Conservation (phyloP, 306 rosid genomes). For the Styphnolobium japonicum region DNA sequence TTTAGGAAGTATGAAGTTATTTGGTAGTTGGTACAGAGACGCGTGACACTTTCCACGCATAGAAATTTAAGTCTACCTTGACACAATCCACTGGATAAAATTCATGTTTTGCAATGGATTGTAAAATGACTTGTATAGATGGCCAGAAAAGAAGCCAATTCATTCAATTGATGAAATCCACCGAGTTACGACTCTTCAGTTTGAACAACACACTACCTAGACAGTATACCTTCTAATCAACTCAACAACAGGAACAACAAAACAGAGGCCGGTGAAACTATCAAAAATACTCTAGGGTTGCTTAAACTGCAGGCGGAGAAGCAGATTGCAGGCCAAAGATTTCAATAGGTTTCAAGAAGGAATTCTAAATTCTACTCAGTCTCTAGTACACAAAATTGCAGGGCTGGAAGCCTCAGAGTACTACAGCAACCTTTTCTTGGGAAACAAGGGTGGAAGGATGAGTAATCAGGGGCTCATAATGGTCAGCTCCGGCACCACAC, state of each 20-base stretch:
- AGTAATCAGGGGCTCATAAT: slow-evolving; percentile 92
- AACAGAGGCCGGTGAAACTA: slow-evolving; percentile 50
- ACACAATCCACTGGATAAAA: not conserved
- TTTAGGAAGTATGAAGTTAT: not conserved
- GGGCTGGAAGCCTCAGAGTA: slow-evolving; percentile 60
- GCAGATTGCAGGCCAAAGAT: slow-evolving; percentile 41
- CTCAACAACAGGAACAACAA: slow-evolving; percentile 39
- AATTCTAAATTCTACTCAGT: slow-evolving; percentile 45
- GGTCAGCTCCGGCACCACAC: slow-evolving; percentile 99
- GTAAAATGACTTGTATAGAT: not conserved
- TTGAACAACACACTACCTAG: slow-evolving; percentile 49
- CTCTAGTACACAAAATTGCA: slow-evolving; percentile 81
- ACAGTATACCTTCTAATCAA: slow-evolving; percentile 38
- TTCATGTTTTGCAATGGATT: not conserved
- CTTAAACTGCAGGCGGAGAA: slow-evolving; percentile 51
- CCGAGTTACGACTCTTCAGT: slow-evolving; percentile 55
- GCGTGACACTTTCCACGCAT: not conserved
- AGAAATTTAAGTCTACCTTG: too few relatives aligned
- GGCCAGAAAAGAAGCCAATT: slow-evolving; percentile 34
- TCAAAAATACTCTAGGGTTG: slow-evolving; percentile 37
- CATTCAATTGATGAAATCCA: slow-evolving; percentile 47
- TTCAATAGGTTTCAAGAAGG: slow-evolving; percentile 27
- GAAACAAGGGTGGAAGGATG: slow-evolving; percentile 65
- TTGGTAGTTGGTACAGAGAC: not conserved
- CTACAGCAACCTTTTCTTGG: slow-evolving; percentile 88